Evolutionary conservation across 768 basidiomycete species (phyloP).

Genomic region (Pholiota microspora): DNA sequence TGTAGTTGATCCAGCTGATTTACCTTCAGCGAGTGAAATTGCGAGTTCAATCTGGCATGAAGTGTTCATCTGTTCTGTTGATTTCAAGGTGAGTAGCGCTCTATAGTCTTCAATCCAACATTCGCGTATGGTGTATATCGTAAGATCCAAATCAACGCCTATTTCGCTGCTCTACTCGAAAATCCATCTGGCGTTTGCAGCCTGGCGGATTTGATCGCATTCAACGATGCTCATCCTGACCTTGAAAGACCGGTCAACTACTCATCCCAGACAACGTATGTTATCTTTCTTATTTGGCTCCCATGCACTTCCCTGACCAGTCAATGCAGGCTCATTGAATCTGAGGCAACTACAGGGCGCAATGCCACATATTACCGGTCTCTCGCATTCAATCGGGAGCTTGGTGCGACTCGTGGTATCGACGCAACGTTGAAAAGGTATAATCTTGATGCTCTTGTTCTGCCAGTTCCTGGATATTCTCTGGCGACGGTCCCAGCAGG

Average conservation of each 20-base stretch:
- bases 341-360: constrained; percentile 39
- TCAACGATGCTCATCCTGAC: constrained; percentile 50
- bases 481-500: constrained; percentile 32
- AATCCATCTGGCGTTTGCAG: constrained; percentile 55
- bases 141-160: constrained; percentile 52
- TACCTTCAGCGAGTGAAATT: constrained; percentile 52
- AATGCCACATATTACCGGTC: constrained; percentile 43
- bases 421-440: constrained; percentile 47
- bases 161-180: constrained; percentile 40
- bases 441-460: constrained; percentile 49
- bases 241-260: constrained; percentile 44
- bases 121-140: too few relatives aligned
- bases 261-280: constrained; percentile 36
- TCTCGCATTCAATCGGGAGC: constrained; percentile 40
- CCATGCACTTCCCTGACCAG: too few relatives aligned
- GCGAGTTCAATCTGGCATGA: constrained; percentile 37
- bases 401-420: constrained; percentile 52
- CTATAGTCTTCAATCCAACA: background rate
- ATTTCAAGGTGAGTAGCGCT: constrained; percentile 1
- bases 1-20: constrained; percentile 61
- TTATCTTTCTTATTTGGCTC: background rate
- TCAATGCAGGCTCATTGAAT: constrained; percentile 32
- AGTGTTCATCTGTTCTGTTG: constrained; percentile 41
- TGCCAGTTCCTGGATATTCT: constrained; percentile 41
- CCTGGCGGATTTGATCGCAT: constrained; percentile 56